Percentiles rank a stretch among this genome's conserved stretches.
Evolutionary conservation across 345 rosid genomes (phyloP).

Genomic region (Syzygium aromaticum): DNA sequence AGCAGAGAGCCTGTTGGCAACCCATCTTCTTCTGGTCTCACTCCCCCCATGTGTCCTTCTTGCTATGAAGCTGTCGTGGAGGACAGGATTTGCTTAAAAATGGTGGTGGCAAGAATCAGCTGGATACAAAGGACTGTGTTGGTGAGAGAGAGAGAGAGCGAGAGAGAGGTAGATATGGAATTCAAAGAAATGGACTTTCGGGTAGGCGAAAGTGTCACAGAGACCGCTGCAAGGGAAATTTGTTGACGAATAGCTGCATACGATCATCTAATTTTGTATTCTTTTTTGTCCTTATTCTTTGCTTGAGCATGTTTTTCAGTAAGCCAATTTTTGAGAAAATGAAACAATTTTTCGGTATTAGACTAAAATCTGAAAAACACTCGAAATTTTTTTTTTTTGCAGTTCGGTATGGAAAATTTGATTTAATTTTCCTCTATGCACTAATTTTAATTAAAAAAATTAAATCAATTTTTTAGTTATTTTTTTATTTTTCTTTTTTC

Average conservation of each 20-base stretch:
- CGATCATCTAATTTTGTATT: neutral
- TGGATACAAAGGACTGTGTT: neutral
- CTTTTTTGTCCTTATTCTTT: neutral
- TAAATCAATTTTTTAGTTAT: too few species aligned
- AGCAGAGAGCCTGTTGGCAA: constrained; percentile 1
- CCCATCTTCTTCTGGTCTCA: neutral
- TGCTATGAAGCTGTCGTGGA: neutral
- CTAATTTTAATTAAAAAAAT: too few species aligned
- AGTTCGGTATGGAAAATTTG: too few species aligned
- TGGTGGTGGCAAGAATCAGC: neutral
- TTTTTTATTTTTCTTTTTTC: too few species aligned
- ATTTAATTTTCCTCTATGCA: too few species aligned
- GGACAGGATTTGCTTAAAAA: neutral
- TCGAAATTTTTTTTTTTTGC: too few species aligned
- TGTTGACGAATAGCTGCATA: neutral
- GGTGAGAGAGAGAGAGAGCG: neutral
- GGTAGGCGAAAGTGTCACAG: neutral
- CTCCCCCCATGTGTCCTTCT: neutral
- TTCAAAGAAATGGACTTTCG: neutral
- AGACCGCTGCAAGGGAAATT: neutral
- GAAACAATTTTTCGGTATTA: too few species aligned
- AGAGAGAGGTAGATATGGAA: neutral
- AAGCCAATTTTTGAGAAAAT: too few species aligned
- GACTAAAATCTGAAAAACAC: too few species aligned
- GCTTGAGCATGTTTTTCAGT: neutral